phyloP scores from a whole-genome alignment of 2,329 filamentous ascomycete species.

The Fusarium lateritium region DNA sequence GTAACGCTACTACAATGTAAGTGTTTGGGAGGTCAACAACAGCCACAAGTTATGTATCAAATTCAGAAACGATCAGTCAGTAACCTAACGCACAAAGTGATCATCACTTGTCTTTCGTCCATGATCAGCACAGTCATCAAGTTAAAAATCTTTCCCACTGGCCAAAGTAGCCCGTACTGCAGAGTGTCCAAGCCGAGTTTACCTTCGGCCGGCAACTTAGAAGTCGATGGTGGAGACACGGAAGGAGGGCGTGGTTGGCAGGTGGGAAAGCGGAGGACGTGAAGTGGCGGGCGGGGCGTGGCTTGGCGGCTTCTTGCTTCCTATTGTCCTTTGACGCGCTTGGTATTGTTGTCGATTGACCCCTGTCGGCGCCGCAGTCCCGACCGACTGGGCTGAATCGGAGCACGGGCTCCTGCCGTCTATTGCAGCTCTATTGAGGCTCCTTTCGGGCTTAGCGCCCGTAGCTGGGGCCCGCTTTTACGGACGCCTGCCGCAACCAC shows the following conservation, averaged over 20 bases:
- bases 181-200: conserved; percentile 4
- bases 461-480: conserved; percentile 40
- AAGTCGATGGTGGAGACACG: conserved; percentile 21
- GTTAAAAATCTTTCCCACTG: not conserved
- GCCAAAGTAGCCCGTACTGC: not conserved
- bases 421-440: conserved; percentile 51
- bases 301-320: conserved; percentile 41
- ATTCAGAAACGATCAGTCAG: conserved; percentile 17
- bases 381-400: conserved; percentile 41
- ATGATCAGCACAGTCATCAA: conserved; percentile 12
- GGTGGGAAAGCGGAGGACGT: conserved; percentile 20
- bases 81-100: not conserved
- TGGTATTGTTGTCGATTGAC: conserved; percentile 53
- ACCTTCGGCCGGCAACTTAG: not conserved
- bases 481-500: conserved; percentile 31
- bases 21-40: conserved; percentile 23
- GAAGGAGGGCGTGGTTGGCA: conserved; percentile 16
- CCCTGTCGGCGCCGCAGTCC: conserved; percentile 33
- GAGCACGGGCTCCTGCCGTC: conserved; percentile 38
- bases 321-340: conserved; percentile 51
- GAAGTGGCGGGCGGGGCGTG: conserved; percentile 23
- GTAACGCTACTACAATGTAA: not conserved
- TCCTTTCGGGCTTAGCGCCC: conserved; percentile 50
- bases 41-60: conserved; percentile 12
- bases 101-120: conserved; percentile 11